Evolutionary conservation across 139 green algal genomes (phyloP).

Genomic region (Eudorina sp.): DNA sequence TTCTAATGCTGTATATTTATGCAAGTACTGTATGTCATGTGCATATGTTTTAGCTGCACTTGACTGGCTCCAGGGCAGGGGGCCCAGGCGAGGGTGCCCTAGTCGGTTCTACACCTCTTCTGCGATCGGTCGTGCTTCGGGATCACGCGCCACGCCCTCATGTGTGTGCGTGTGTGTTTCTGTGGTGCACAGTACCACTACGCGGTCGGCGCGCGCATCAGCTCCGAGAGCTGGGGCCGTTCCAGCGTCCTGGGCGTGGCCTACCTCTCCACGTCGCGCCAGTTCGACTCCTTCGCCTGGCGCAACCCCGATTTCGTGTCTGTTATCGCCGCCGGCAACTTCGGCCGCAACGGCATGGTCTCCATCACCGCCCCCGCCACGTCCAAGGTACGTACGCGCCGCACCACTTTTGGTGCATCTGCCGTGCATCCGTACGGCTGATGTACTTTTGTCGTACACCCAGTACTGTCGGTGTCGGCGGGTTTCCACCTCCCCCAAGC

Average conservation of each 20-base stretch:
- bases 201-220: conserved; percentile 71
- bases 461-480: neutral
- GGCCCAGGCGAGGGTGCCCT: neutral
- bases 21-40: neutral
- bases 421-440: neutral
- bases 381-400: conserved; percentile 76
- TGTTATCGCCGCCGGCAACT: conserved; percentile 79
- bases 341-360: conserved; percentile 60
- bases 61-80: neutral
- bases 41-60: neutral
- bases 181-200: conserved; percentile 61
- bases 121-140: neutral
- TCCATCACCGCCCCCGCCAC: conserved; percentile 82
- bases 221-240: conserved; percentile 47
- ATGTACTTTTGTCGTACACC: neutral
- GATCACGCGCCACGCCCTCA: neutral
- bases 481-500: neutral
- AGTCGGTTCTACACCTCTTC: neutral
- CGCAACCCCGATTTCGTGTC: conserved; percentile 1
- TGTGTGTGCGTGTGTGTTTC: neutral
- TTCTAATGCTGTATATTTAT: conserved; percentile 48
- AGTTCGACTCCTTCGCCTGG: conserved; percentile 5
- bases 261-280: neutral
- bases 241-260: no score
- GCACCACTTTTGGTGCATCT: neutral